Conservation (phyloP, 2,329 filamentous ascomycete genomes). For the Ophiostoma perfectum region DNA sequence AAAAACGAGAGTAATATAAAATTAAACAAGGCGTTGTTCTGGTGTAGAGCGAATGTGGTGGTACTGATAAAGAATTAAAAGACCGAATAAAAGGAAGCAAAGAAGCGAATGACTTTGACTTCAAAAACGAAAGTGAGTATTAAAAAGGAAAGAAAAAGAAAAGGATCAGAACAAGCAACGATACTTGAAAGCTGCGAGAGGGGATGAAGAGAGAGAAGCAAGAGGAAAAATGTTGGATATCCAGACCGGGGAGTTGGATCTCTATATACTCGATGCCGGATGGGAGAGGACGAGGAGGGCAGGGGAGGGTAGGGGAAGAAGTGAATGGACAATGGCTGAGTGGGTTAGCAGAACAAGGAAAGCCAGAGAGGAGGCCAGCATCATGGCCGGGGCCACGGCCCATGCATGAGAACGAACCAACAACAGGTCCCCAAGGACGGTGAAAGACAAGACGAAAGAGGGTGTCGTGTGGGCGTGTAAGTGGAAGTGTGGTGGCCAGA, state of each 20-base stretch:
- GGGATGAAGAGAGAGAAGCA: constrained; percentile 22
- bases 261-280: constrained; percentile 22
- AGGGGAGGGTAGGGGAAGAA: neutral
- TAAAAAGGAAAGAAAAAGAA: constrained; percentile 23
- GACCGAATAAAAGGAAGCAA: constrained; percentile 37
- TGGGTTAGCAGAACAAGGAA: neutral
- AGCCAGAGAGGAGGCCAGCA: constrained; percentile 11
- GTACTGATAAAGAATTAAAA: constrained; percentile 27
- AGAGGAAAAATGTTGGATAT: constrained; percentile 11
- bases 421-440: constrained; percentile 6
- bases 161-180: constrained; percentile 20
- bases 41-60: constrained; percentile 23
- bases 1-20: neutral
- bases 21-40: constrained; percentile 1
- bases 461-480: constrained; percentile 18
- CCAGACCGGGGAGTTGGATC: constrained; percentile 7
- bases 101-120: constrained; percentile 55
- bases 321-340: neutral
- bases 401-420: constrained; percentile 8
- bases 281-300: neutral
- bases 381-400: constrained; percentile 15
- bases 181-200: constrained; percentile 18
- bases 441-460: neutral
- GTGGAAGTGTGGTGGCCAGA: constrained; percentile 12
- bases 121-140: constrained; percentile 30